These are phyloP conservation scores for Starmerella etchellsii DNA, from an alignment of 805 yeast genomes.

Conservation along the genomic window DNA sequence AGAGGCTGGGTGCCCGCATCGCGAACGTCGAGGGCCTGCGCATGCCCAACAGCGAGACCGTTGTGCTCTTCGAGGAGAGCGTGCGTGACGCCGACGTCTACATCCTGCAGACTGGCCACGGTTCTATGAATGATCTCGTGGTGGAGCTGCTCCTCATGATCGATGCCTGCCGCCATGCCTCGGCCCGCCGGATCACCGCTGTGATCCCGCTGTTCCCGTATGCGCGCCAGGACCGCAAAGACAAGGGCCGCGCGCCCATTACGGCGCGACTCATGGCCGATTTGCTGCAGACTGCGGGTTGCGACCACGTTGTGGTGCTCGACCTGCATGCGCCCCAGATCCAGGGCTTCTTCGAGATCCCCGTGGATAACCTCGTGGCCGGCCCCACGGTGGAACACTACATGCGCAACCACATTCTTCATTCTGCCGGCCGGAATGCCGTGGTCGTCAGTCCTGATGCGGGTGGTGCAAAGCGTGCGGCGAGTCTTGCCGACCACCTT, in stretches of 20 bases:
- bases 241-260: slow-evolving; percentile 89
- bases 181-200: slow-evolving; percentile 87
- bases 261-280: slow-evolving; percentile 92
- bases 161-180: slow-evolving; percentile 91
- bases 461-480: slow-evolving; percentile 97
- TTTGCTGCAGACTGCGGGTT: slow-evolving; percentile 83
- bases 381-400: slow-evolving; percentile 83
- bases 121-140: slow-evolving; percentile 70
- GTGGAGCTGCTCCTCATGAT: slow-evolving; percentile 82
- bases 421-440: slow-evolving; percentile 36
- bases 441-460: slow-evolving; percentile 95
- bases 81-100: slow-evolving; percentile 85
- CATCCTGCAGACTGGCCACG: slow-evolving; percentile 75
- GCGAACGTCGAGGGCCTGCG: slow-evolving; percentile 72
- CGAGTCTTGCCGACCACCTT: slow-evolving; percentile 79
- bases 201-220: slow-evolving; percentile 93
- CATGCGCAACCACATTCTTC: slow-evolving; percentile 46
- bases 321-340: slow-evolving; percentile 96
- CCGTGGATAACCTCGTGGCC: slow-evolving; percentile 91
- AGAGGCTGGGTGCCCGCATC: slow-evolving; percentile 49
- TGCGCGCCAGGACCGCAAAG: slow-evolving; percentile 95
- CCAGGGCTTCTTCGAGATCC: slow-evolving; percentile 90
- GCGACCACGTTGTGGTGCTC: slow-evolving; percentile 91
- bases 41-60: slow-evolving; percentile 78
- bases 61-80: slow-evolving; percentile 76